A percentile compares a stretch with the other conserved stretches of the same genome.
phyloP scores from a whole-genome alignment of 2,329 filamentous ascomycete species.

The Xylaria sp. region DNA sequence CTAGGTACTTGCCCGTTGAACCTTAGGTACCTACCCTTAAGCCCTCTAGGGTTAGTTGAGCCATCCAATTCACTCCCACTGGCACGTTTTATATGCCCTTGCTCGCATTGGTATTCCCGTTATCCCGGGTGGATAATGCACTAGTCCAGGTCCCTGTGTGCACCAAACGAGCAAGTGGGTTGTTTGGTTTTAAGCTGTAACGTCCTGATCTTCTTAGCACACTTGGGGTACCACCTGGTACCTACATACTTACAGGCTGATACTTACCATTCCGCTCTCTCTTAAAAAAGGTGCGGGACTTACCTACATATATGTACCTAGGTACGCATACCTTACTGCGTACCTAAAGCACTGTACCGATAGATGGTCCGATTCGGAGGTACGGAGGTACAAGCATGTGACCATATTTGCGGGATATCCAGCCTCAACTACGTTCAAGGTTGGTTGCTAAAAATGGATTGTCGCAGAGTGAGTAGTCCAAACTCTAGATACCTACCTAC shows the following conservation, averaged over 20 bases:
- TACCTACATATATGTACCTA: background rate
- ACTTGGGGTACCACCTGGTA: background rate
- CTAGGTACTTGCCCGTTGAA: too few species aligned
- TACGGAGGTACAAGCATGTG: constrained; percentile 18
- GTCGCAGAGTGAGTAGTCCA: constrained; percentile 10
- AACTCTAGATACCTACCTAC: too few species aligned
- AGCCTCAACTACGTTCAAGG: constrained; percentile 21
- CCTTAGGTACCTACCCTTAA: too few species aligned
- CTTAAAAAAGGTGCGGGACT: background rate
- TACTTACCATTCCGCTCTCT: background rate
- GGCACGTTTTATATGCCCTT: constrained; percentile 9
- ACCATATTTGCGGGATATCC: constrained; percentile 14
- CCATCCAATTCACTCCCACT: background rate
- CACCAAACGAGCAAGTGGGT: constrained; percentile 1
- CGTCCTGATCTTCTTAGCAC: too few species aligned
- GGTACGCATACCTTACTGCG: too few species aligned
- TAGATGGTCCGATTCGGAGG: constrained; percentile 6
- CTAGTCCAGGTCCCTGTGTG: constrained; percentile 1
- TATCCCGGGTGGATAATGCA: constrained; percentile 11
- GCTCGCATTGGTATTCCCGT: constrained; percentile 6
- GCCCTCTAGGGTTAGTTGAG: constrained; percentile 1
- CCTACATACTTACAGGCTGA: background rate
- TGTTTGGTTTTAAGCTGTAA: constrained; percentile 15
- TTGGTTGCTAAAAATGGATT: constrained; percentile 8
- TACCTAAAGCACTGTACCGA: too few species aligned